Evolutionary conservation across 768 basidiomycete genomes (phyloP).

Genomic region (Epithele typhae): DNA sequence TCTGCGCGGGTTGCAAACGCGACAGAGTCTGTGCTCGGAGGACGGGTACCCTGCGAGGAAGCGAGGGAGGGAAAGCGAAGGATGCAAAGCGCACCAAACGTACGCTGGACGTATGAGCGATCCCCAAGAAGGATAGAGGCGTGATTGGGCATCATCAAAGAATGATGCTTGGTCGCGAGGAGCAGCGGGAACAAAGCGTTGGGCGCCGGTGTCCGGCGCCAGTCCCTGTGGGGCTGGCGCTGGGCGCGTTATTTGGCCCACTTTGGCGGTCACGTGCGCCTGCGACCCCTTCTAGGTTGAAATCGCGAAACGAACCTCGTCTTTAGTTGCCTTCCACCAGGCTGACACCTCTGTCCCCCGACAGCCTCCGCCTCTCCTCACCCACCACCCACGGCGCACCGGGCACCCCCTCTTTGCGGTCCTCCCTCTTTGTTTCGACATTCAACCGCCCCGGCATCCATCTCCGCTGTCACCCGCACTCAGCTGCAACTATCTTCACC

Average conservation of each 20-base stretch:
- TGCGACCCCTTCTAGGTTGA: slow-evolving; percentile 26
- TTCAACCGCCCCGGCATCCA: slow-evolving; percentile 13
- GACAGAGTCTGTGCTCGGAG: too few relatives aligned
- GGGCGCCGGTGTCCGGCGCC: background rate
- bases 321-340: slow-evolving; percentile 28
- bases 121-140: slow-evolving; percentile 3
- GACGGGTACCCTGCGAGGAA: too few relatives aligned
- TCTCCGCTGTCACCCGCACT: slow-evolving; percentile 17
- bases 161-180: slow-evolving; percentile 13
- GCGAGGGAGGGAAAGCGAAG: too few relatives aligned
- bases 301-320: slow-evolving; percentile 23
- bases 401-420: slow-evolving; percentile 24
- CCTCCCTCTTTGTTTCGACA: slow-evolving; percentile 26
- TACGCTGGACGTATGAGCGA: slow-evolving; percentile 6
- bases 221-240: slow-evolving; percentile 6
- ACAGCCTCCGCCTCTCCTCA: slow-evolving; percentile 18
- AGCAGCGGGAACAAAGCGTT: too few relatives aligned
- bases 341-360: slow-evolving; percentile 29
- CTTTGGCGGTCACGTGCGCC: slow-evolving; percentile 32
- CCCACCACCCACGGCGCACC: slow-evolving; percentile 24
- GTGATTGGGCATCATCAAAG: slow-evolving; percentile 15
- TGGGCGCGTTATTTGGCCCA: slow-evolving; percentile 26
- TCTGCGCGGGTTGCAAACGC: too few relatives aligned
- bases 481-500: slow-evolving; percentile 12
- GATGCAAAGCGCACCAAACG: too few relatives aligned